Base-by-base conservation (phyloP, 176 grass and related monocot species). In the Phoenix dactylifera region DNA sequence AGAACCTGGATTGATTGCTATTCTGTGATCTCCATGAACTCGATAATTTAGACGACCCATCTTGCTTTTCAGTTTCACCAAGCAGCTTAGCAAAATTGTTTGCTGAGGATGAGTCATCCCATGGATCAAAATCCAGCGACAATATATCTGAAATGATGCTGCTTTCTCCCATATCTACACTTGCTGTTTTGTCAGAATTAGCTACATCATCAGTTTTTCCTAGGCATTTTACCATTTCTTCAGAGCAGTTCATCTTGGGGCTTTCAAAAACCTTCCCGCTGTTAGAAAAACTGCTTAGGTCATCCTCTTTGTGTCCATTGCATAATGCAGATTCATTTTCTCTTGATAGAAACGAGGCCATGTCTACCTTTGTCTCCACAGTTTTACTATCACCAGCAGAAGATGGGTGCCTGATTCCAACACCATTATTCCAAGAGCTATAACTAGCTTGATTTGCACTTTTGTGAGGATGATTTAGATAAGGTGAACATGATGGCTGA, bases 101-200 rank as follows among this genome's bases (percentile, higher is more conserved):
- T 18, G 78, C 67, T 20, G 77, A 60, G 0, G 76, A 80, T 17
- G 93, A 91, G 50, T 83, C 81, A 56, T 89, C 87, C 87, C 87
- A 98, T n/a, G 82, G 87, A 72, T 98, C 82, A 78, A 98, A 88
- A 52, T 98, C 87, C 55, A 90, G 81, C 22, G 79, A 78, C 54
- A 92, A 74, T 19, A 92, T 86, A 81, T 92, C 82, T 67, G 87
- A 89, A 74, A 98, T 89, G 70, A 98, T 92, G 55, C 56, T 83
- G 63, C 71, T 83, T 70, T 92, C 93, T 57, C 86, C 84, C 59
- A 71, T 89, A 86, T 89, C 76, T 86, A 90, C 66, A 58, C 58
- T 80, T 74, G 24, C 49, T 69, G 70, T 26, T 26, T 71, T 89
- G 55, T 85, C 82, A 83, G 73, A 70, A 88, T 64, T 78, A 64